Base-by-base conservation (phyloP, 2,329 filamentous ascomycete species). In the Aspergillus sp. region DNA sequence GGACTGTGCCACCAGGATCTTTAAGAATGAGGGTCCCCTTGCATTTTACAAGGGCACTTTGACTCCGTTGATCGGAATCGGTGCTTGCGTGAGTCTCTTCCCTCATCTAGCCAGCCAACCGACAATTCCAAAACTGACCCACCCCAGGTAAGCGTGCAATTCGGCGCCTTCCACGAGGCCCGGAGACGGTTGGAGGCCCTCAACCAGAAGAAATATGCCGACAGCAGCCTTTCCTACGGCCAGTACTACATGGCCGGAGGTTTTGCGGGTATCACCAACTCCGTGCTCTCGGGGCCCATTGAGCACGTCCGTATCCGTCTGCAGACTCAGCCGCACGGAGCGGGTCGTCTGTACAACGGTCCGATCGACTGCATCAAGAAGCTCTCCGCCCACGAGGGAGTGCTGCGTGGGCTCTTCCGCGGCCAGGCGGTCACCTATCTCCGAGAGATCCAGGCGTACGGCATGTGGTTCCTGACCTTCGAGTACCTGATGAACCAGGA, bases 31-130 rank as follows among this genome's bases (percentile, higher is more conserved):
- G 77, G 95, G 95, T 1, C 84, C 92, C 2, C 80, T 90, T 12
- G 95, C 95, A 58, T 99, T 99, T 82, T 99, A 99, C 86, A 99
- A 99, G 80, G 95, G 95, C 71, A 98, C 95, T 0, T 83, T 99
- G 58, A 98, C 95, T 5, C 95, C 95, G 0, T 84, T 99, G 57
- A 86, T 99, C 58, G 95, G 95, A 67, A 98, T 99, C 73, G 95
- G 95, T 68, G 95, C 95, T 67, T 99, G 95, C 76, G 93, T 95
- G 74, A 72, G 79, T 73, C 10, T 16, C 20, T 22, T n/a, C 18
- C 29, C 12, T 29, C 52, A 5, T 26, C 14, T 42, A 16, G 24
- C n/a, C 14, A 46, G 22, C 11, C 16, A 47, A 6, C 22, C 22
- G 6, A 6, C 20, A n/a, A n/a, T 45, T 10, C 9, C 32, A n/a